These are phyloP conservation scores for Scenedesmus sp. DNA, from an alignment of 163 green algal genomes.

Conservation along the genomic window DNA sequence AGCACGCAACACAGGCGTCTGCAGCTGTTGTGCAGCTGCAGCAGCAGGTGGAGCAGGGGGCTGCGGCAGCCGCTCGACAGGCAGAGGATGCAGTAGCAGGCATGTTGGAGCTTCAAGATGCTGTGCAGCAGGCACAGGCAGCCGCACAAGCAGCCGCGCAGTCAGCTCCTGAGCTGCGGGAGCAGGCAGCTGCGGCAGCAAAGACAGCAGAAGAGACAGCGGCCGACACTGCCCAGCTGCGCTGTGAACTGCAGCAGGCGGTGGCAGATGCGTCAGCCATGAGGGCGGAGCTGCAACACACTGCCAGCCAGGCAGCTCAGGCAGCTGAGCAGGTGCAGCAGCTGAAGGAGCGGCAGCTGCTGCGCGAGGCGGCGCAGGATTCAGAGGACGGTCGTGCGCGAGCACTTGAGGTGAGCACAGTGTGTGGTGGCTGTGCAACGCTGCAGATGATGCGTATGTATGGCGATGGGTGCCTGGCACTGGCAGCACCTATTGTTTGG, in stretches of 20 bases:
- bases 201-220: not conserved
- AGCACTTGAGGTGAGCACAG: not conserved
- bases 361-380: not conserved
- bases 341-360: not conserved
- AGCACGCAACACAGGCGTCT: not conserved
- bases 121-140: not conserved
- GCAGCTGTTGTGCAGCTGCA: not conserved
- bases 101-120: not conserved
- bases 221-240: not conserved
- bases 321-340: conserved; percentile 7
- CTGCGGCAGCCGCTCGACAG: not conserved
- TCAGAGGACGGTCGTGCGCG: not conserved
- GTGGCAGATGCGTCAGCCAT: not conserved
- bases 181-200: not conserved
- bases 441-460: no score
- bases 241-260: not conserved
- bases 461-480: no score
- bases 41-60: not conserved
- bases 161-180: not conserved
- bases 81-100: not conserved
- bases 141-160: not conserved
- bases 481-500: no score
- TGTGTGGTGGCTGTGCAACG: not conserved
- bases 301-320: not conserved
- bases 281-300: not conserved